phyloP scores from a whole-genome alignment of 306 rosid species.

The Crataegus laevigata region DNA sequence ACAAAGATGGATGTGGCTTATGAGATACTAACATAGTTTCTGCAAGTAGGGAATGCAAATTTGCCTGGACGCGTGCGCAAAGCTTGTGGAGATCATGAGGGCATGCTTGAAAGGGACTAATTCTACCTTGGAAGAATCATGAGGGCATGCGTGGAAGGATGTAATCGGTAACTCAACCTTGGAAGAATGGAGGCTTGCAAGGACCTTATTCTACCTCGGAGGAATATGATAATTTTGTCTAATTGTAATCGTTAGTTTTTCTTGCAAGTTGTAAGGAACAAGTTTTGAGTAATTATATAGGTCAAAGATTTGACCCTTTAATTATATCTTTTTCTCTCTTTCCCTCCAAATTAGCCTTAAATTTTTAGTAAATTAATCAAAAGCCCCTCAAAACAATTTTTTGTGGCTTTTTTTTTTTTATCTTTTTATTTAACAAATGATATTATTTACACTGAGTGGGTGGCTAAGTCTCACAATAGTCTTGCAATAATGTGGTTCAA shows the following conservation, averaged over 20 bases:
- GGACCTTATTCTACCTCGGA: background rate
- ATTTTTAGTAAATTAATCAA: background rate
- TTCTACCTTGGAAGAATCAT: slow-evolving; percentile 38
- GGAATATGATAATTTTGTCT: background rate
- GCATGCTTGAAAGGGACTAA: slow-evolving; percentile 66
- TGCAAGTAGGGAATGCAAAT: slow-evolving; percentile 79
- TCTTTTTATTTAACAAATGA: too few species aligned
- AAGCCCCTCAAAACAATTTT: too few species aligned
- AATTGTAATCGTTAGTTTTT: background rate
- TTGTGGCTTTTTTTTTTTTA: too few species aligned
- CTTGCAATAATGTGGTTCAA: too few species aligned
- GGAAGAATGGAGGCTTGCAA: background rate
- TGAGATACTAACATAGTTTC: background rate
- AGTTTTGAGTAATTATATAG: background rate
- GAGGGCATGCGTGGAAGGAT: background rate
- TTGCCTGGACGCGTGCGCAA: slow-evolving; percentile 80
- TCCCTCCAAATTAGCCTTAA: background rate
- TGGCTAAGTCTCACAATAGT: too few species aligned
- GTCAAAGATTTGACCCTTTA: background rate
- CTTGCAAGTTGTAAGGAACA: background rate
- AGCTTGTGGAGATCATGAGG: slow-evolving; percentile 80
- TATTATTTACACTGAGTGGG: too few species aligned
- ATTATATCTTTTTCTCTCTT: background rate
- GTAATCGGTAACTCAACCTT: background rate
- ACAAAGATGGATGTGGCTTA: background rate